Base-by-base conservation (phyloP, 75 land plant genomes). In the Picea sitchensis region DNA sequence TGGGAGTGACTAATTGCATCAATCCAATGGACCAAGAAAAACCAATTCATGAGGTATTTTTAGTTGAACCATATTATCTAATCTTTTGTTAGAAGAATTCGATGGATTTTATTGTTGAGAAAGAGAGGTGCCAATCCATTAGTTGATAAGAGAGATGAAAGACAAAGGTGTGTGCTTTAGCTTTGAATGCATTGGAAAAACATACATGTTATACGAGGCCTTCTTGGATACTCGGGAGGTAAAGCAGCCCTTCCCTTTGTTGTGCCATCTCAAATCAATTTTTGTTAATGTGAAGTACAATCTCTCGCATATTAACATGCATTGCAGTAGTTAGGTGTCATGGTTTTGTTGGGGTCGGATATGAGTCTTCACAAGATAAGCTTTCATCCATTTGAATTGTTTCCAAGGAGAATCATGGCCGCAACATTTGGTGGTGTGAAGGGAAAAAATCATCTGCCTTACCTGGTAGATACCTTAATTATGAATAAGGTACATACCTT, bases 151-250 rank as follows among this genome's bases (percentile, higher is more conserved):
- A n/a, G n/a, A n/a, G n/a, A n/a, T n/a, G n/a, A n/a, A n/a, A n/a
- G n/a, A n/a, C n/a, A n/a, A n/a, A n/a, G n/a, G n/a, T n/a, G n/a
- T n/a, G n/a, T n/a, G n/a, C 26, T 87, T 82, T 68, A 81, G 83
- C 79, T 81, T 87, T 68, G 89, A 87, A 60, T 87, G 89, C 30
- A 81, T 82, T 11, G 89, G 89, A 30, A 86, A 67, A 31, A 69
- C 61, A 0, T 62, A 86, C 17, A 51, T 85, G 0, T 44, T 82
- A 26, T 59, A 78, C 18, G 59, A 87, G 34, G 87, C 89, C 32
- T 71, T 85, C 14, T 73, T 77, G 36, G 82, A 78, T 32, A 79
- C 85, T 38, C 34, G 73, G 34, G 72, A 71, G 54, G 87, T 85
- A 76, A 20, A 21, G 21, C 20, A 62, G 20, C 21, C 64, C 21